These are phyloP conservation scores for Phytophthora litchii DNA, from an alignment of 352 stramenopile species.

Conservation along the genomic window DNA sequence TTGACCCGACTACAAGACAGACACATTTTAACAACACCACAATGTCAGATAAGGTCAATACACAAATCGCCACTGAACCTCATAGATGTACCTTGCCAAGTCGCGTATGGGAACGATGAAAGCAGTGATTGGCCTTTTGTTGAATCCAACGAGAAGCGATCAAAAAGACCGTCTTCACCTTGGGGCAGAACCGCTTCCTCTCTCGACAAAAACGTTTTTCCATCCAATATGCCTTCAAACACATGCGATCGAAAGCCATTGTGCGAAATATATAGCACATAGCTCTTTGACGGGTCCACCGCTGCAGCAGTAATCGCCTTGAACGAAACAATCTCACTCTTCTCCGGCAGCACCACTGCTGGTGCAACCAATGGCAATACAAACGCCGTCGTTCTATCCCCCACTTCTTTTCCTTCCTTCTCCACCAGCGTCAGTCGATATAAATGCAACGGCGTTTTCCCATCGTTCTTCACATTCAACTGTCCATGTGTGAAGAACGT, in stretches of 20 bases:
- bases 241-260: constrained; percentile 59
- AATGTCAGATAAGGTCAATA: constrained; percentile 1
- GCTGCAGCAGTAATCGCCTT: constrained; percentile 33
- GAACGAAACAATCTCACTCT: constrained; percentile 33
- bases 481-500: constrained; percentile 45
- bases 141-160: constrained; percentile 38
- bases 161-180: constrained; percentile 38
- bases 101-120: constrained; percentile 48
- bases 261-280: constrained; percentile 68
- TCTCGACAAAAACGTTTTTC: constrained; percentile 44
- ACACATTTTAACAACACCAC: neutral
- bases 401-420: neutral
- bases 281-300: constrained; percentile 37
- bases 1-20: constrained; percentile 45
- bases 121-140: constrained; percentile 35
- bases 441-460: constrained; percentile 56
- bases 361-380: constrained; percentile 39
- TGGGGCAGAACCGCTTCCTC: constrained; percentile 34
- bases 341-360: constrained; percentile 36
- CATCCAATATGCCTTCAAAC: constrained; percentile 51
- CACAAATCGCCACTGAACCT: neutral
- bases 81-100: constrained; percentile 52
- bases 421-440: constrained; percentile 44
- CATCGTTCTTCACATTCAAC: constrained; percentile 44
- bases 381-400: constrained; percentile 15